Conservation (phyloP, 306 rosid species). For the Aeschynomene evenia region DNA sequence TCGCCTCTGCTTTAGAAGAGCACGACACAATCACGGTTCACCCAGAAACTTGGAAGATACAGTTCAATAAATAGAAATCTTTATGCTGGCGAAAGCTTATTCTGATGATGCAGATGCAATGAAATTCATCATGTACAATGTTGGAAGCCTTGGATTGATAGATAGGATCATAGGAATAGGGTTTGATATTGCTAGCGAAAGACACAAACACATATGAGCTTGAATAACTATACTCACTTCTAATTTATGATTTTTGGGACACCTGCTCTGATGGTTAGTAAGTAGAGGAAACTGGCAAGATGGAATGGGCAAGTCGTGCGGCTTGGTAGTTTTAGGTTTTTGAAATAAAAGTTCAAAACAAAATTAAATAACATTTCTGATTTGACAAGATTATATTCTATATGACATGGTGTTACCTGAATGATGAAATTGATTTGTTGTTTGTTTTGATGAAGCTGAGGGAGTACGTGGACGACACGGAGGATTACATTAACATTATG, state of each 20-base stretch:
- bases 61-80: not conserved
- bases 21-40: not conserved
- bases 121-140: not conserved
- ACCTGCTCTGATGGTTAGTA: not conserved
- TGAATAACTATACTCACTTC: not conserved
- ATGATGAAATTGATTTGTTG: constrained; percentile 5
- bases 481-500: constrained; percentile 98
- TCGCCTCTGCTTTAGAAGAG: not conserved
- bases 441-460: constrained; percentile 55
- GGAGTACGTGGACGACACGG: constrained; percentile 97
- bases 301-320: not conserved
- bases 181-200: not conserved
- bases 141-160: constrained; percentile 15
- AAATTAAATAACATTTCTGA: not conserved
- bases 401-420: not conserved
- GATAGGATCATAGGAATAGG: not conserved
- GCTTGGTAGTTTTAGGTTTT: constrained; percentile 1
- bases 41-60: not conserved
- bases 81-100: not conserved
- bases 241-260: not conserved
- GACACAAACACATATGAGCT: not conserved
- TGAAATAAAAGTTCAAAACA: not conserved
- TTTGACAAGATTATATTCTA: not conserved
- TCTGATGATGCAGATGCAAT: not conserved
- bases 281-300: not conserved